Evolutionary conservation across 768 basidiomycete genomes (phyloP).

Genomic region (Imleria badia): DNA sequence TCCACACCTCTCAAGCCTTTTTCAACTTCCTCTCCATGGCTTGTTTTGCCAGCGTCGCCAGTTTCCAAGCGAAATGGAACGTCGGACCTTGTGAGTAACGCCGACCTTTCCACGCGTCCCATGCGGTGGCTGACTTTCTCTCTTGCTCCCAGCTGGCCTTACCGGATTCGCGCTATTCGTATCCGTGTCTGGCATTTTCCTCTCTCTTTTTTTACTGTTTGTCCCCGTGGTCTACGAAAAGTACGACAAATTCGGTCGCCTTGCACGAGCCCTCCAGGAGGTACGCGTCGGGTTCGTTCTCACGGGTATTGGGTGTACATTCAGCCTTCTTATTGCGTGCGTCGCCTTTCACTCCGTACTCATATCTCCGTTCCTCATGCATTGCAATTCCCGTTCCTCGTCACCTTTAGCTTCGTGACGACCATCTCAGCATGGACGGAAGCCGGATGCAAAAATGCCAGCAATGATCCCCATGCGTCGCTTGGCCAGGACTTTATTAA

Average conservation of each 20-base stretch:
- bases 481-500: slow-evolving; percentile 65
- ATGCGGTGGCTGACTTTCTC: slow-evolving; percentile 13
- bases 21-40: slow-evolving; percentile 93
- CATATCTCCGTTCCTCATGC: slow-evolving; percentile 16
- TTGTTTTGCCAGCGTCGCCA: slow-evolving; percentile 86
- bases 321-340: slow-evolving; percentile 76
- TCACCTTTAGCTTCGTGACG: slow-evolving; percentile 57
- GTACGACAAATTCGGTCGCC: slow-evolving; percentile 74
- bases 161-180: slow-evolving; percentile 85
- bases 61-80: slow-evolving; percentile 82
- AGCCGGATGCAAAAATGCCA: slow-evolving; percentile 83
- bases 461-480: slow-evolving; percentile 76
- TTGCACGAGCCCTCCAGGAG: slow-evolving; percentile 81
- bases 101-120: not conserved
- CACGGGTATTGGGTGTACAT: slow-evolving; percentile 62
- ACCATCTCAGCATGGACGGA: slow-evolving; percentile 88
- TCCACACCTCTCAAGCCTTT: slow-evolving; percentile 77
- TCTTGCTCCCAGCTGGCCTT: slow-evolving; percentile 64
- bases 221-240: slow-evolving; percentile 83
- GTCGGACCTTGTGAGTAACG: slow-evolving; percentile 79
- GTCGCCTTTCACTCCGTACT: slow-evolving; percentile 32
- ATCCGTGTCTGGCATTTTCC: slow-evolving; percentile 66
- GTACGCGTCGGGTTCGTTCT: slow-evolving; percentile 84
- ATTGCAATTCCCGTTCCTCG: not conserved
- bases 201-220: slow-evolving; percentile 70